Base-by-base conservation (phyloP, 73 alveolate genomes). In the Uronychia setigera region DNA sequence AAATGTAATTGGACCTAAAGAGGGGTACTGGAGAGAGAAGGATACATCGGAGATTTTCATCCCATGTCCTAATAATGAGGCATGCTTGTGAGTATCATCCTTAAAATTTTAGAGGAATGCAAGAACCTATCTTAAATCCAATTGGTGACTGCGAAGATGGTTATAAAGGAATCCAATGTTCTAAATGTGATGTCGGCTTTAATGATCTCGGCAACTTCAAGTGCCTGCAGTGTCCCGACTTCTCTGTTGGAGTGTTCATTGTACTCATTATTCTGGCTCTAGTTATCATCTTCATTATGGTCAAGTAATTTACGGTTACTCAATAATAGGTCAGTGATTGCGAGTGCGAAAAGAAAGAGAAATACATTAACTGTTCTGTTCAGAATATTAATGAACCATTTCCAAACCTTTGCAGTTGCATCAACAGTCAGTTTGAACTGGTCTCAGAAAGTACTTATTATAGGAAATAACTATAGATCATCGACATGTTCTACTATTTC, bases 1-100 rank as follows among this genome's bases (percentile, higher is more conserved):
- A 67, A 27, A 14, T 11, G 5, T 11, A 67, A 67, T 67, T 29
- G 79, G 79, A 14, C 79, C 79, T 27, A 67, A 26, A 29, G 14
- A 26, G 33, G 79, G 79, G 33, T 67, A 11, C 33, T 67, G 79
- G 79, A 5, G 79, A 67, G 33, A 29, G 33, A 46, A 46, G 19
- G 19, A 19, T 46, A 19, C 5, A 11, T 46, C 67, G 19, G 67
- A 46, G 67, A 46, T 46, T 46, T 46, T 46, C 67, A 46, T 46
- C 5, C n/a, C 67, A 5, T 46, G 67, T 19, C 67, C 67, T 19
- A 46, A 46, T 19, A 11, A 5, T 46, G n/a, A 46, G 19, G 67
- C 67, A 11, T 46, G 67, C 19, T 19, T 46, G 67, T 46, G 19
- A 11, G 19, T 5, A 46, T 5, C 67, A 5, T 46, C n/a, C n/a